Percentiles rank a stretch among this genome's conserved stretches.
Conservation (phyloP, 495 filamentous ascomycete species). For the Aspergillus incahuasiensis region DNA sequence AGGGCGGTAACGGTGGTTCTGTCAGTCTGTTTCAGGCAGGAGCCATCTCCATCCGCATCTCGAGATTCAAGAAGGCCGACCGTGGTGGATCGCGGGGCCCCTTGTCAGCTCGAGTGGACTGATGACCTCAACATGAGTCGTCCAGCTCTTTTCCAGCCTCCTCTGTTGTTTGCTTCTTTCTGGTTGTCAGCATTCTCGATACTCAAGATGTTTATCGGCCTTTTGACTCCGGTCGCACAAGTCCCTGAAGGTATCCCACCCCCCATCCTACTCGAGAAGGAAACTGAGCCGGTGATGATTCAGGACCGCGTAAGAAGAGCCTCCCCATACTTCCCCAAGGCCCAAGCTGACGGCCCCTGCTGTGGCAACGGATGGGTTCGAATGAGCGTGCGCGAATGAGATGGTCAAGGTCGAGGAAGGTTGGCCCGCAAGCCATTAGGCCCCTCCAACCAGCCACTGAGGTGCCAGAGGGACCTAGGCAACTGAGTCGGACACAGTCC, state of each 20-base stretch:
- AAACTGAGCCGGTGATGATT: constrained; percentile 4
- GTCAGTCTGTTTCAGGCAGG: constrained; percentile 20
- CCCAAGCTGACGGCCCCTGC: constrained; percentile 8
- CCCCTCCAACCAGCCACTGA: constrained; percentile 1
- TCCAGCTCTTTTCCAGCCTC: neutral
- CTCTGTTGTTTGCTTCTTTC: neutral
- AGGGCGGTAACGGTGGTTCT: constrained; percentile 1
- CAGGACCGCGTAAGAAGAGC: constrained; percentile 7
- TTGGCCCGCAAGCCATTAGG: constrained; percentile 14
- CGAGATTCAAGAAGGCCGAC: neutral
- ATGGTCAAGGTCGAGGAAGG: constrained; percentile 14
- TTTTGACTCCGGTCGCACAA: neutral
- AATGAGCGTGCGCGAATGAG: constrained; percentile 2
- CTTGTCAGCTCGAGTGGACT: constrained; percentile 6
- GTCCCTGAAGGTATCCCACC: neutral
- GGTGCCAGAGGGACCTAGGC: neutral
- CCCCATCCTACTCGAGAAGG: neutral
- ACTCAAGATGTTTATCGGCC: neutral
- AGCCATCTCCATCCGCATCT: neutral
- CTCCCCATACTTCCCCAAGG: constrained; percentile 6
- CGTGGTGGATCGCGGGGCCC: constrained; percentile 3
- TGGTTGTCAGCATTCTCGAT: neutral
- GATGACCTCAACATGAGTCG: neutral
- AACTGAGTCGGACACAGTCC: neutral
- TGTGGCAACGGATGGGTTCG: constrained; percentile 14